phyloP scores from a whole-genome alignment of 805 yeast genomes.

The Lachancea dasiensis region DNA sequence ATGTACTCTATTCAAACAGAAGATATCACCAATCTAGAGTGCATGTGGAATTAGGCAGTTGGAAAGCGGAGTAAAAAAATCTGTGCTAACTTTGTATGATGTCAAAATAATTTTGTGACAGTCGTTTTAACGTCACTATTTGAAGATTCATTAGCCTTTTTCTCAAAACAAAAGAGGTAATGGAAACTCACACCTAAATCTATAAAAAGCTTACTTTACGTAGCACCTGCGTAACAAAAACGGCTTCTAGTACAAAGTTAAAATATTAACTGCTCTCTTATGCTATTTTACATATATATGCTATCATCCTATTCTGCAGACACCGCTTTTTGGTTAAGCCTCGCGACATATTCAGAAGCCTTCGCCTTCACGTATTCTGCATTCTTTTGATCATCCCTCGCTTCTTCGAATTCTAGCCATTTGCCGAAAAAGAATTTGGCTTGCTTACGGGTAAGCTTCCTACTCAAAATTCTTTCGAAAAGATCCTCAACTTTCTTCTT shows the following conservation, averaged over 20 bases:
- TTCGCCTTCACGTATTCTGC: slow-evolving; percentile 83
- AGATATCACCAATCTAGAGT: too few relatives aligned
- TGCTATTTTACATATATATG: slow-evolving; percentile 1
- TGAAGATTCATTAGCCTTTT: too few relatives aligned
- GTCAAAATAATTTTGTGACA: neutral
- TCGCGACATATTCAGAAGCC: slow-evolving; percentile 70
- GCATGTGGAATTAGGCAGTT: too few relatives aligned
- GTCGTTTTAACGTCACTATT: too few relatives aligned
- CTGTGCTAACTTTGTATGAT: too few relatives aligned
- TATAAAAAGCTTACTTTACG: too few relatives aligned
- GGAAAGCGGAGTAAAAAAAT: too few relatives aligned
- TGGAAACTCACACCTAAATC: neutral
- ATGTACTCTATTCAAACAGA: too few relatives aligned
- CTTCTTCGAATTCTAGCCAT: slow-evolving; percentile 80
- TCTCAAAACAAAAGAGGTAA: too few relatives aligned
- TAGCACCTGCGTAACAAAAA: too few relatives aligned
- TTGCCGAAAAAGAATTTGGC: slow-evolving; percentile 92
- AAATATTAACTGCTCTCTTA: neutral
- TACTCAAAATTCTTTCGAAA: slow-evolving; percentile 70
- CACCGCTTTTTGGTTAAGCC: slow-evolving; percentile 4
- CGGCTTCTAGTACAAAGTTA: too few relatives aligned
- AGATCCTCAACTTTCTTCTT: slow-evolving; percentile 66
- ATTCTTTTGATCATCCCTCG: slow-evolving; percentile 57
- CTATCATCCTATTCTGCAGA: neutral
- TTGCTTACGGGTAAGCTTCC: slow-evolving; percentile 73